A percentile compares a stretch with the other conserved stretches of the same genome.
These are phyloP conservation scores for Crithidia acanthocephali DNA, from an alignment of 208 protist genomes.

Conservation along the genomic window DNA sequence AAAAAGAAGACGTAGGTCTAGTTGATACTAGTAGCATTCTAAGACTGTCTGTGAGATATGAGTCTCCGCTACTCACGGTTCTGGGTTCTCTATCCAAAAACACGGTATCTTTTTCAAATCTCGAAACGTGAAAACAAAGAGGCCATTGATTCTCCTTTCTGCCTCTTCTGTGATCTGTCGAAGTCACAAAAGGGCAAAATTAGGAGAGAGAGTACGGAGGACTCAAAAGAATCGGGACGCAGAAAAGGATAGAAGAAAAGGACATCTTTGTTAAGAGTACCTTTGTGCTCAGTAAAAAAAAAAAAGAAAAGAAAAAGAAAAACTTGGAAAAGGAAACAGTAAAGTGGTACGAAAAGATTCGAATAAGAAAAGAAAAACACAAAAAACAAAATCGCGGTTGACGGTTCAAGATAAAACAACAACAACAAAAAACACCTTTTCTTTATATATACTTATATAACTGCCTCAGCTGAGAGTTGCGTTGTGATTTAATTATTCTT, in stretches of 20 bases:
- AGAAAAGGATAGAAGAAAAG: too few relatives aligned
- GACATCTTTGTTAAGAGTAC: too few relatives aligned
- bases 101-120: neutral
- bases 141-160: neutral
- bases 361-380: neutral
- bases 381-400: neutral
- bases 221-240: too few relatives aligned
- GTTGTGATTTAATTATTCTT: too few relatives aligned
- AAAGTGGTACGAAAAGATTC: too few relatives aligned
- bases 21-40: neutral
- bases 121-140: neutral
- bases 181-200: too few relatives aligned
- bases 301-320: neutral
- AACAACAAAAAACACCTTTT: neutral
- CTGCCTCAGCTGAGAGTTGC: too few relatives aligned
- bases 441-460: too few relatives aligned
- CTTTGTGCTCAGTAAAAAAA: too few relatives aligned
- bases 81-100: neutral
- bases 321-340: neutral
- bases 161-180: too few relatives aligned
- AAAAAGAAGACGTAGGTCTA: neutral
- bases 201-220: too few relatives aligned
- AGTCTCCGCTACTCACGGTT: neutral
- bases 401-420: neutral
- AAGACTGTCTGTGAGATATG: neutral